Base-by-base conservation (phyloP, 805 yeast genomes). In the Myxozyma kluyveri region DNA sequence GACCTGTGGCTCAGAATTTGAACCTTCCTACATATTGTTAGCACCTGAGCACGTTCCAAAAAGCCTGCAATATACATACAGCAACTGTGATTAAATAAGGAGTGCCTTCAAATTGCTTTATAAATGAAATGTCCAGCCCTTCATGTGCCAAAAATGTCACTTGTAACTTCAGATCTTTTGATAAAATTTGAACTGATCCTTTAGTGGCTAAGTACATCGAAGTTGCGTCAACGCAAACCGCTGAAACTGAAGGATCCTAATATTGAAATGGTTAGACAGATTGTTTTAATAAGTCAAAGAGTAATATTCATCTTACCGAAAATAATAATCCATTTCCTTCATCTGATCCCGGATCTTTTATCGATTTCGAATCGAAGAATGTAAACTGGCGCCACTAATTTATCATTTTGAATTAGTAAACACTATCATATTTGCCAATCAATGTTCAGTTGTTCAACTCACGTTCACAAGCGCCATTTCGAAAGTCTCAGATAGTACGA, bases 331-430 rank as follows among this genome's bases (percentile, higher is more conserved):
- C 72, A 3, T 73, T 74, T 0, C 84, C 73, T 14, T 47, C 53
- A 4, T 83, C 83, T 50, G 78, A 75, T 53, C 78, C 72, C 3
- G 98, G 98, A 65, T 93, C 99, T 55, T 82, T 72, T 18, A 93
- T 84, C 4, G 96, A 96, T 0, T 82, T 76, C 33, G 80, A 76
- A 47, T 88, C 96, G 67, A 86, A 89, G 68, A 91, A 86, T 55
- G 87, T 88, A 69, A 91, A 86, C 64, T 86, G 96, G 54, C 91
- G 74, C 90, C 90, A 86, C 69, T 68, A 35, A 42, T 21, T 14
- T 14, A 10, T 31, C 35, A 10, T 14, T 31, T 10, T 10, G 14
- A 14, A 14, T 10, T 14, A 14, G 14, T 31, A 45, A 10, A 37
- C 33, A 9, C 14, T 10, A 23, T 21, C 5, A 14, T 4, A 18